phyloP scores from a whole-genome alignment of 495 filamentous ascomycete species.

The Hypoxylon cercidicola region DNA sequence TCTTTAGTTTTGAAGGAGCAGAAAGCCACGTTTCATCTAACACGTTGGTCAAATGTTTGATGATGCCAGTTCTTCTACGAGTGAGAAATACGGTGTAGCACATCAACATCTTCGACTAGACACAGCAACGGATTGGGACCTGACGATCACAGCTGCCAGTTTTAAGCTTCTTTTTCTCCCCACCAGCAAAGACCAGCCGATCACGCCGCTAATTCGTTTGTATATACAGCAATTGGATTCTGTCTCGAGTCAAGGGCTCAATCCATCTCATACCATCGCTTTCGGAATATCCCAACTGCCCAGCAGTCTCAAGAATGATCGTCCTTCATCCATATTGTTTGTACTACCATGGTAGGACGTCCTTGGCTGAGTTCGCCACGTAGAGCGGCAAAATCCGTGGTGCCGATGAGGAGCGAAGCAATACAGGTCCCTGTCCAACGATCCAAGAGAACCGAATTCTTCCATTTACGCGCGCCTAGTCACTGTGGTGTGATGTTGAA shows the following conservation, averaged over 20 bases:
- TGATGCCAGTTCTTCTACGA: conserved; percentile 11
- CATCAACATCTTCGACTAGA: background rate
- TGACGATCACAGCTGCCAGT: conserved; percentile 34
- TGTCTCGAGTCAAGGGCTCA: background rate
- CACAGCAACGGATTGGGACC: conserved; percentile 6
- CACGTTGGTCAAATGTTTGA: conserved; percentile 17
- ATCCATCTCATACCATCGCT: background rate
- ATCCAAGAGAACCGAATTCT: conserved; percentile 3
- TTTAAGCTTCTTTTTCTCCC: conserved; percentile 33
- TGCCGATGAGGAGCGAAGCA: background rate
- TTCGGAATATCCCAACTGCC: background rate
- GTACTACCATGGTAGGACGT: conserved; percentile 4
- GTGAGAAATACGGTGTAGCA: background rate
- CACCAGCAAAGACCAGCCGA: conserved; percentile 13
- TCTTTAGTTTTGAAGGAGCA: background rate
- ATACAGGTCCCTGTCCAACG: conserved; percentile 8
- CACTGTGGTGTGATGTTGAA: conserved; percentile 1
- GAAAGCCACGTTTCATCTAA: conserved; percentile 7
- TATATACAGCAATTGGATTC: background rate
- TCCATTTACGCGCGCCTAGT: conserved; percentile 4
- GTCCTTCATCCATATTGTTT: conserved; percentile 30
- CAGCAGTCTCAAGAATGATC: background rate
- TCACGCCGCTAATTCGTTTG: conserved; percentile 8
- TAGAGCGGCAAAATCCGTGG: conserved; percentile 24
- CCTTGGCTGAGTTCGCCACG: conserved; percentile 28